Evolutionary conservation across 768 basidiomycete species (phyloP).

Genomic region (Phlebiopsis flavidoalba): DNA sequence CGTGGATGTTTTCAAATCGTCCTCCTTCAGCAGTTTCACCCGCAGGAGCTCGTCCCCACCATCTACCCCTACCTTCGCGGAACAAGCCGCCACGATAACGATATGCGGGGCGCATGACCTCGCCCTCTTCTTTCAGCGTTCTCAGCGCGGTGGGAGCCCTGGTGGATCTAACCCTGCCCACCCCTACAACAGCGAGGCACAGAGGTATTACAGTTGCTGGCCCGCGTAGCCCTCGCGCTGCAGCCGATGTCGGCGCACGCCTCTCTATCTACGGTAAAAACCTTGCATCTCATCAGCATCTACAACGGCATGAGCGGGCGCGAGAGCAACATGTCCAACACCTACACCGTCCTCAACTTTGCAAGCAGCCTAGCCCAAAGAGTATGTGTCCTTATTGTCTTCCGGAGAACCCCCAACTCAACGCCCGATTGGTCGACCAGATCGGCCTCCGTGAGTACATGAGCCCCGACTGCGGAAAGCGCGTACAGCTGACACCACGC

Average conservation of each 20-base stretch:
- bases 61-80: constrained; percentile 40
- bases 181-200: constrained; percentile 27
- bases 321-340: constrained; percentile 48
- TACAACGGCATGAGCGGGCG: constrained; percentile 66
- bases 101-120: constrained; percentile 19
- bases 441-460: constrained; percentile 18
- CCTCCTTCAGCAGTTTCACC: constrained; percentile 56
- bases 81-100: background rate
- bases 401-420: background rate
- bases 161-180: constrained; percentile 21
- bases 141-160: constrained; percentile 21
- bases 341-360: constrained; percentile 35
- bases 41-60: constrained; percentile 52
- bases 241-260: constrained; percentile 61
- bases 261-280: constrained; percentile 60
- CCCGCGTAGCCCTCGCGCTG: constrained; percentile 52
- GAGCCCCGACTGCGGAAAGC: background rate
- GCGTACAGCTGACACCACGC: background rate
- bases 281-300: constrained; percentile 60
- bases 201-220: constrained; percentile 60
- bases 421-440: constrained; percentile 4
- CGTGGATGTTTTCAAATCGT: constrained; percentile 61
- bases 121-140: constrained; percentile 21
- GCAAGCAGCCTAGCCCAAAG: constrained; percentile 15
- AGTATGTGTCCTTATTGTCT: constrained; percentile 10